Percentiles rank a stretch among this genome's conserved stretches.
These are phyloP conservation scores for Eucalyptus brandiana DNA, from an alignment of 345 rosid species.

Conservation along the genomic window DNA sequence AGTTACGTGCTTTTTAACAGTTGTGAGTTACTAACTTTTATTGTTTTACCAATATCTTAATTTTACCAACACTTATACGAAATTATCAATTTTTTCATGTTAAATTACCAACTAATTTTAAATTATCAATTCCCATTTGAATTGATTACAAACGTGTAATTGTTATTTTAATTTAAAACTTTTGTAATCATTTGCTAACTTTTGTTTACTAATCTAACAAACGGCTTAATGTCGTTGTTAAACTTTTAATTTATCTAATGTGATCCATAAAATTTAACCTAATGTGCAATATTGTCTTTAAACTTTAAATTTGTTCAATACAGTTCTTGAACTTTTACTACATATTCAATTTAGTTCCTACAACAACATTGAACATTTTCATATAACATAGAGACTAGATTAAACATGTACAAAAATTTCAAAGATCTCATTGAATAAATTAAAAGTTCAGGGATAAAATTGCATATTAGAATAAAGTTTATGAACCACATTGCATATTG, in stretches of 20 bases:
- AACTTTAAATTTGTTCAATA: not conserved
- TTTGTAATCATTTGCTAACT: not conserved
- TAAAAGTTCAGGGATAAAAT: not conserved
- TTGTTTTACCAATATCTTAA: not conserved
- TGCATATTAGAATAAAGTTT: no score
- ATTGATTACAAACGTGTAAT: not conserved
- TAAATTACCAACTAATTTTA: not conserved
- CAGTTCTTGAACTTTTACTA: not conserved
- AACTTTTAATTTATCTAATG: not conserved
- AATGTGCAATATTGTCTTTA: not conserved
- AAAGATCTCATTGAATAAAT: not conserved
- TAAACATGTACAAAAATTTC: not conserved
- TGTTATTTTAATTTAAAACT: not conserved
- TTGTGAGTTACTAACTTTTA: not conserved
- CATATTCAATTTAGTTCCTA: no score
- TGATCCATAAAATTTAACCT: not conserved
- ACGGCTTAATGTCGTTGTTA: not conserved
- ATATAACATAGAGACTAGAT: not conserved
- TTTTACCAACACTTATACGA: not conserved
- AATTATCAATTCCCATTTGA: not conserved
- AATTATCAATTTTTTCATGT: not conserved
- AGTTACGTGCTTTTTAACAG: not conserved
- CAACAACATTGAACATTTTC: no score
- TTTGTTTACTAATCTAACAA: not conserved
- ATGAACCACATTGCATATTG: fast-evolving